Percentiles rank a stretch among this genome's conserved stretches.
Evolutionary conservation across 2,329 filamentous ascomycete species (phyloP).

Genomic region (Paecilomyces fulvus): DNA sequence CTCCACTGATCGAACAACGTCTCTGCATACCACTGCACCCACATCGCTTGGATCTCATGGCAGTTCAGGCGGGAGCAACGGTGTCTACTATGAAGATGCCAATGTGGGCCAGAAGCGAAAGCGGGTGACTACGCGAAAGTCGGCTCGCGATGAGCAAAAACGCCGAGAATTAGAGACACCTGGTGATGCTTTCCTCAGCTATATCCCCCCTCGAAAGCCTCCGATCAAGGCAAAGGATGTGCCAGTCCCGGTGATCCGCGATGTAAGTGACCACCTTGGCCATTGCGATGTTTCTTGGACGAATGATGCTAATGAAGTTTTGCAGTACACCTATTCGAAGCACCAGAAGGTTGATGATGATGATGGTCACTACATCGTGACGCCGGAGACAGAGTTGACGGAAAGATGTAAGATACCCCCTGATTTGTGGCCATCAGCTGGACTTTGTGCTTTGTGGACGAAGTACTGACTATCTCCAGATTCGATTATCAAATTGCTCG

Average conservation of each 20-base stretch:
- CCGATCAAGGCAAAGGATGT: conserved; percentile 85
- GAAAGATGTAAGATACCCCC: conserved; percentile 65
- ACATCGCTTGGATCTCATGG: conserved; percentile 70
- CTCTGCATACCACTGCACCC: conserved; percentile 76
- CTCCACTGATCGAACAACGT: conserved; percentile 77
- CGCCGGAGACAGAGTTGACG: conserved; percentile 75
- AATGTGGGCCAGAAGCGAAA: conserved; percentile 81
- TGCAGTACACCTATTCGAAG: conserved; percentile 39
- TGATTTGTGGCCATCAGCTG: background rate
- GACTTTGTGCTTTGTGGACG: background rate
- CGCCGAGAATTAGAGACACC: conserved; percentile 63
- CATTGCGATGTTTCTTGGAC: background rate
- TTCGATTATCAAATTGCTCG: conserved; percentile 78
- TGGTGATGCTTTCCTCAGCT: conserved; percentile 65
- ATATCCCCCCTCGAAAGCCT: conserved; percentile 78
- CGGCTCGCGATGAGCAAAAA: conserved; percentile 74
- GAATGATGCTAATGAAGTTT: conserved; percentile 2
- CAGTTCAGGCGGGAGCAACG: conserved; percentile 43
- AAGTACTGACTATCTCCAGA: conserved; percentile 46
- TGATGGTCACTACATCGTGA: conserved; percentile 93
- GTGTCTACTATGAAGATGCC: conserved; percentile 58
- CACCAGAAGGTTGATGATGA: conserved; percentile 83
- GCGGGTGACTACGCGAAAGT: conserved; percentile 64
- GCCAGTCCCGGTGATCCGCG: conserved; percentile 49
- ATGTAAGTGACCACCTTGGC: conserved; percentile 40